phyloP scores from a whole-genome alignment of 805 yeast species.

The Suhomyces vadensis region DNA sequence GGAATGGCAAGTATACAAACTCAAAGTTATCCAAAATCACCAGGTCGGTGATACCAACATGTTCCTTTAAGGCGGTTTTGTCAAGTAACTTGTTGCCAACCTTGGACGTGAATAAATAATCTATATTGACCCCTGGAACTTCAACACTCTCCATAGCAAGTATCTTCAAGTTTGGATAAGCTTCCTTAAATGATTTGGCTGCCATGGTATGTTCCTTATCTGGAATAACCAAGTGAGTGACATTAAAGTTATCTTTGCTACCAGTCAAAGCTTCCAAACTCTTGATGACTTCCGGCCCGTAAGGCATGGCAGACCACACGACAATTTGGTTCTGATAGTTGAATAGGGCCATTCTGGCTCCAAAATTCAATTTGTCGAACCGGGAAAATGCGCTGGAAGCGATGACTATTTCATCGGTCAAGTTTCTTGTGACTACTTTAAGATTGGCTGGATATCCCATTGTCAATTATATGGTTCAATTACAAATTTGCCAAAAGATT shows the following conservation, averaged over 20 bases:
- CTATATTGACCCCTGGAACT: slow-evolving; percentile 34
- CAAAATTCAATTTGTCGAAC: slow-evolving; percentile 33
- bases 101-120: slow-evolving; percentile 36
- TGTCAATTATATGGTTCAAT: background rate
- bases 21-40: slow-evolving; percentile 46
- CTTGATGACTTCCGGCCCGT: slow-evolving; percentile 45
- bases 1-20: slow-evolving; percentile 57
- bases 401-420: slow-evolving; percentile 36
- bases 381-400: slow-evolving; percentile 38
- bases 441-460: slow-evolving; percentile 40
- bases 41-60: slow-evolving; percentile 37
- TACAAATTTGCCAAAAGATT: too few relatives aligned
- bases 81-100: slow-evolving; percentile 37
- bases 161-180: slow-evolving; percentile 51
- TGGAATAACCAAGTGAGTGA: slow-evolving; percentile 58
- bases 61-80: slow-evolving; percentile 19
- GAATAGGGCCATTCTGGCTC: slow-evolving; percentile 45
- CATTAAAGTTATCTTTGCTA: slow-evolving; percentile 33
- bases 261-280: slow-evolving; percentile 38
- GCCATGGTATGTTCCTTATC: slow-evolving; percentile 69
- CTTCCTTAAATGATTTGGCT: slow-evolving; percentile 49
- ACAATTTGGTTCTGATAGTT: slow-evolving; percentile 31
- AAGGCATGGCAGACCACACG: slow-evolving; percentile 63
- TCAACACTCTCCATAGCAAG: slow-evolving; percentile 51
- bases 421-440: slow-evolving; percentile 29